phyloP scores from a whole-genome alignment of 1,139 yeast species.

The Geotrichum fermentans region DNA sequence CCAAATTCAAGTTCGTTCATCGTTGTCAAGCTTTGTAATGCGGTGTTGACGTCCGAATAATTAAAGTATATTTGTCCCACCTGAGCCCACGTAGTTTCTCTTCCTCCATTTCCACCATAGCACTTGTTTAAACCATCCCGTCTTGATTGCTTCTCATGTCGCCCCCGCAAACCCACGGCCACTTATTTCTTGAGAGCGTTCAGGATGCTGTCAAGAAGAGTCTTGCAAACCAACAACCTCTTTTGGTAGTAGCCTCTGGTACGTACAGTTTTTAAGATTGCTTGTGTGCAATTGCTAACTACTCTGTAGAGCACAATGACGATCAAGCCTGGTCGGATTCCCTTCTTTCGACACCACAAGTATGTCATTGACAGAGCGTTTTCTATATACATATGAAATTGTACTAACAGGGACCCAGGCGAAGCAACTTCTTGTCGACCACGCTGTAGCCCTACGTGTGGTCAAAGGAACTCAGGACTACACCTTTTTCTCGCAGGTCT shows the following conservation, averaged over 20 bases:
- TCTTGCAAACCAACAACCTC: slow-evolving; percentile 7
- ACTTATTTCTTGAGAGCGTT: slow-evolving; percentile 7
- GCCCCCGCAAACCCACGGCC: background rate
- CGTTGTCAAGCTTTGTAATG: no score
- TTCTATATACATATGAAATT: no score
- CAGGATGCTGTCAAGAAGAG: slow-evolving; percentile 11
- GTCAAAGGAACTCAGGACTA: slow-evolving; percentile 46
- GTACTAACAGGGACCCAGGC: slow-evolving; percentile 7
- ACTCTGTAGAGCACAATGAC: background rate
- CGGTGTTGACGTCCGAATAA: no score
- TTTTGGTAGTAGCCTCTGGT: slow-evolving; percentile 13
- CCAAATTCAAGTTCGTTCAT: no score
- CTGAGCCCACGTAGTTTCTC: background rate
- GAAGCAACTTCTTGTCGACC: slow-evolving; percentile 5
- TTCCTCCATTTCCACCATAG: background rate
- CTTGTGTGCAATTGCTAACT: slow-evolving; percentile 18
- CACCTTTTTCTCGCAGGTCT: slow-evolving; percentile 47
- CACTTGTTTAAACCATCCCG: no score
- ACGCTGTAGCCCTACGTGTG: slow-evolving; percentile 46
- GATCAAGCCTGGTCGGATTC: slow-evolving; percentile 3
- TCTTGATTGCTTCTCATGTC: background rate
- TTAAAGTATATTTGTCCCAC: no score
- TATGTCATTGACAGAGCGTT: no score
- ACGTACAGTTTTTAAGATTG: background rate
- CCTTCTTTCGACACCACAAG: slow-evolving; percentile 5